Evolutionary conservation across 129 eudicot species (phyloP), one percentile per base, ranked within the genome.

Genomic region (Solidago caesia): DNA sequence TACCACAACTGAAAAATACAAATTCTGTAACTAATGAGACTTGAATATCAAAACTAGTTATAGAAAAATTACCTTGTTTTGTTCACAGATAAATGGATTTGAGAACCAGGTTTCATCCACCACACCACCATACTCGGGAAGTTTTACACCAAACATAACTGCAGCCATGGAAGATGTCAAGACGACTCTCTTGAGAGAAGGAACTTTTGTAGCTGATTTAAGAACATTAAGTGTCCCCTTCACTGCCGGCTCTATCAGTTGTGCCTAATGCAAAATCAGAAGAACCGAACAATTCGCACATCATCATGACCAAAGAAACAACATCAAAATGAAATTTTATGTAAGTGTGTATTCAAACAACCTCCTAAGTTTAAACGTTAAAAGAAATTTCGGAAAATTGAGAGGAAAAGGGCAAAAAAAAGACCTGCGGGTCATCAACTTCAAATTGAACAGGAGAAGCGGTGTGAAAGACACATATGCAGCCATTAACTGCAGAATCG

Each of bases 161-260:
- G 89, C 65, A 62, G 89, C 75, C 57, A 82, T 69, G 56, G 89
- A 84, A 68, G 92, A 87, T 25, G 92, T 87, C 63, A 84, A 63
- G 14, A 82, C 52, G 78, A 84, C 89, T 73, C 88, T 73, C 76
- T 80, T 77, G 58, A 87, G 41, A 15, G 85, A 77, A 45, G 80
- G 56, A 77, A 78, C 74, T 76, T 80, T 84, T 27, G 69, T 58
- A 64, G 87, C 84, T 52, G 92, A 87, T 47, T 45, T 64, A 16
- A 87, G 87, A 78, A 84, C 92, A 70, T 82, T 77, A n/a, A 87
- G 73, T 4, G 89, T 84, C 33, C 89, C 92, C 73, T 87, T 87
- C 43, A 84, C 66, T 11, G 92, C 89, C 8, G 89, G 92, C 42
- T 84, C 85, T 63, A 84, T 8, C 29, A 84, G 27, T 51, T 87